Evolutionary conservation across 1,139 yeast genomes (phyloP).

Genomic region (Hemisphaericaspora subhashii): DNA sequence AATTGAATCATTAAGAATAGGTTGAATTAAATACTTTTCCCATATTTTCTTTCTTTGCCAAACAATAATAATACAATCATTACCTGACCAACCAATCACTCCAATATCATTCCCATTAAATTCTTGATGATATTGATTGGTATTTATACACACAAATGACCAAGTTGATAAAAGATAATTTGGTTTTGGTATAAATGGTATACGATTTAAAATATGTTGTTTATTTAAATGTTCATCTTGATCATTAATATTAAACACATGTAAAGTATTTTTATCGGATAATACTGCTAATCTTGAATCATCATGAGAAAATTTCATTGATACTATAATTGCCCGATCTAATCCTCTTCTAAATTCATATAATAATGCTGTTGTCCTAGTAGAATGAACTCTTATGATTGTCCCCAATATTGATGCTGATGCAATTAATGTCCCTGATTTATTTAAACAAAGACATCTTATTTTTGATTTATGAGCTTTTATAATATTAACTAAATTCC

Average conservation of each 20-base stretch:
- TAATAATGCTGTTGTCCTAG: conserved; percentile 67
- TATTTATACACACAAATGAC: conserved; percentile 83
- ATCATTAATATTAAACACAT: conserved; percentile 60
- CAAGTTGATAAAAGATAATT: conserved; percentile 82
- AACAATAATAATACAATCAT: conserved; percentile 61
- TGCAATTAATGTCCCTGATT: conserved; percentile 78
- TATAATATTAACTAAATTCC: conserved; percentile 66
- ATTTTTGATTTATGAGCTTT: conserved; percentile 81
- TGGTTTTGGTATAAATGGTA: conserved; percentile 67
- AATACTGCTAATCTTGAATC: conserved; percentile 78
- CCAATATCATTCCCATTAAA: conserved; percentile 53
- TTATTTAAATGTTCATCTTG: conserved; percentile 44
- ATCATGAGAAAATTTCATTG: conserved; percentile 80
- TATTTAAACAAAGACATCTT: conserved; percentile 65
- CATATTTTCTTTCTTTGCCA: conserved; percentile 76
- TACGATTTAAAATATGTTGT: conserved; percentile 63
- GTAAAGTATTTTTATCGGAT: conserved; percentile 86
- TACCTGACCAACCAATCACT: conserved; percentile 76
- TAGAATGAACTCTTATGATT: conserved; percentile 74
- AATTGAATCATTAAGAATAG: neutral
- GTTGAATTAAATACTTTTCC: conserved; percentile 73
- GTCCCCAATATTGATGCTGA: conserved; percentile 90
- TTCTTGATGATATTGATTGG: conserved; percentile 44
- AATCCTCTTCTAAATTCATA: conserved; percentile 87
- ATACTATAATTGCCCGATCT: conserved; percentile 77